phyloP scores from a whole-genome alignment of 2,329 filamentous ascomycete species.

The Aspergillus tubingensis region DNA sequence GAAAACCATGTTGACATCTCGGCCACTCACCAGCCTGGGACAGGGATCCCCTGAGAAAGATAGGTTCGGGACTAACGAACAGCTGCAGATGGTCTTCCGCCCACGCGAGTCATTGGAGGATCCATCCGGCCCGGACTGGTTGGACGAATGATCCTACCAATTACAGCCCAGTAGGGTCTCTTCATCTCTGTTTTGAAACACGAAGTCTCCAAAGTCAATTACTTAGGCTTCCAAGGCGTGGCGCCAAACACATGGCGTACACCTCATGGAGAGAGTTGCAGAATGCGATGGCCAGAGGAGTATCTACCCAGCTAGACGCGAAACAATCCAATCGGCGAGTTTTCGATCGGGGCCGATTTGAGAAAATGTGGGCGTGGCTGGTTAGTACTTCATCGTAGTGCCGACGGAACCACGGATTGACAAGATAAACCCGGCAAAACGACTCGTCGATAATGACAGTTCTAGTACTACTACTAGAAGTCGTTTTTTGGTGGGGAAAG shows the following conservation, averaged over 20 bases:
- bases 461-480: neutral
- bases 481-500: neutral
- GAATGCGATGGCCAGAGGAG: neutral
- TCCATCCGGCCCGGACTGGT: neutral
- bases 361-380: neutral
- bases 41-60: constrained; percentile 13
- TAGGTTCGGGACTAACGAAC: constrained; percentile 15
- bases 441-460: neutral
- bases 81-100: constrained; percentile 11
- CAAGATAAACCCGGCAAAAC: neutral
- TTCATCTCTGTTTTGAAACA: neutral
- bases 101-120: constrained; percentile 7
- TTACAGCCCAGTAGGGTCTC: neutral
- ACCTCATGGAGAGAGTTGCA: neutral
- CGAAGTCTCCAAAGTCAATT: neutral
- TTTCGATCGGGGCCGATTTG: neutral
- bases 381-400: neutral
- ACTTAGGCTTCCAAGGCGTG: neutral
- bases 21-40: constrained; percentile 8
- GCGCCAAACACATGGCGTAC: neutral
- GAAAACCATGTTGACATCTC: constrained; percentile 7
- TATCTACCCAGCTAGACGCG: neutral
- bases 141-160: neutral
- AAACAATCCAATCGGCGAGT: neutral
- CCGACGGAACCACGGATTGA: neutral